Percentiles rank a stretch among this genome's conserved stretches.
These are phyloP conservation scores for Nigrospora sphaerica DNA, from an alignment of 2,329 filamentous ascomycete species.

Conservation along the genomic window DNA sequence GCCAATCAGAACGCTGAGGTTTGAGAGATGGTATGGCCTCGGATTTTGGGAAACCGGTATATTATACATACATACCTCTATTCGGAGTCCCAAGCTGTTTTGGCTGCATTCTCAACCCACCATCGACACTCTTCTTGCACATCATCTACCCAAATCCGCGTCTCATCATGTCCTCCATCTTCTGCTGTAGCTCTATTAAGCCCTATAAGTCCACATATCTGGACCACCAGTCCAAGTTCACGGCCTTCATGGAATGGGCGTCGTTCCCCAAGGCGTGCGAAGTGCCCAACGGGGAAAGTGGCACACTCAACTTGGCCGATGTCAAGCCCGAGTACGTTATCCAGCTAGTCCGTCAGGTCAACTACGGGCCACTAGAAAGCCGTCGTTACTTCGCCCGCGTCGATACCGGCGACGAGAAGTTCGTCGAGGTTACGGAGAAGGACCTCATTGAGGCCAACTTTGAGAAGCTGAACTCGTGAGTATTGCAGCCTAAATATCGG, in stretches of 20 bases:
- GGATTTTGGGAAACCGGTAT: background rate
- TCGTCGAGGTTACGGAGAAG: slow-evolving; percentile 27
- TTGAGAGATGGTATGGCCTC: background rate
- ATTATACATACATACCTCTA: background rate
- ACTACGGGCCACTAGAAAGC: slow-evolving; percentile 34
- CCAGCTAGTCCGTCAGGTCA: slow-evolving; percentile 36
- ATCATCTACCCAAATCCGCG: too few relatives aligned
- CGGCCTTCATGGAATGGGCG: slow-evolving; percentile 20
- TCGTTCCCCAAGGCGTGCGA: slow-evolving; percentile 15
- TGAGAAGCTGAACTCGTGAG: slow-evolving; percentile 35
- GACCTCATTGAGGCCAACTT: slow-evolving; percentile 33
- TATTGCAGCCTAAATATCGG: background rate
- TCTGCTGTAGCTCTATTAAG: slow-evolving; percentile 1
- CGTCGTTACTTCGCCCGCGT: slow-evolving; percentile 25
- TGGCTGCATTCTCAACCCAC: background rate
- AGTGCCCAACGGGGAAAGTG: too few relatives aligned
- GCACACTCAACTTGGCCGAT: slow-evolving; percentile 4
- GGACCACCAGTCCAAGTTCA: slow-evolving; percentile 9
- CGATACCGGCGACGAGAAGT: slow-evolving; percentile 8
- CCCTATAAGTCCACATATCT: background rate
- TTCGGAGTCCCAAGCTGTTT: too few relatives aligned
- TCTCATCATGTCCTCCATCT: slow-evolving; percentile 1
- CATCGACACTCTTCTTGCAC: too few relatives aligned
- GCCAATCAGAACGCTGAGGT: too few relatives aligned
- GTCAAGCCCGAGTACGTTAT: slow-evolving; percentile 19